These are phyloP conservation scores for Fusarium verticillioides DNA, from an alignment of 2,329 filamentous ascomycete species.

Conservation along the genomic window DNA sequence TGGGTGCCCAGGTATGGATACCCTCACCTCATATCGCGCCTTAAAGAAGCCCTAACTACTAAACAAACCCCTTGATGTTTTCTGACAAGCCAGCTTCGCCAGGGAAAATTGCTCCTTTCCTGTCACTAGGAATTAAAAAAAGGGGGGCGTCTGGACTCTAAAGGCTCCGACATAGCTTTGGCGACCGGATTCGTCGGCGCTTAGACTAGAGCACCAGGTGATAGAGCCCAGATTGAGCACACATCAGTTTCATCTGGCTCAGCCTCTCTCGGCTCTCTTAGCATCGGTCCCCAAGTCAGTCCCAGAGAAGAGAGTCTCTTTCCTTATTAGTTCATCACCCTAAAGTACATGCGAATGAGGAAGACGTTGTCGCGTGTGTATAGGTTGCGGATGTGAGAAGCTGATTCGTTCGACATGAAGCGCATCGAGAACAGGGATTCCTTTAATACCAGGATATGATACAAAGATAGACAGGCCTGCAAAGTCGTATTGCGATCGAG, in stretches of 20 bases:
- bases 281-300: conserved; percentile 9
- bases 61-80: background rate
- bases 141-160: conserved; percentile 25
- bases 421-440: conserved; percentile 14
- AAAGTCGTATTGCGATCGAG: conserved; percentile 16
- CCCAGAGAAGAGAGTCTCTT: conserved; percentile 4
- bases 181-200: conserved; percentile 38
- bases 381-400: conserved; percentile 8
- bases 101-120: conserved; percentile 2
- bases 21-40: conserved; percentile 16
- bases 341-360: background rate
- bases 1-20: conserved; percentile 38
- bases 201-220: conserved; percentile 2
- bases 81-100: conserved; percentile 7
- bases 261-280: conserved; percentile 35
- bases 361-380: conserved; percentile 28
- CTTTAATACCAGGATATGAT: conserved; percentile 3
- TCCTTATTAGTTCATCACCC: conserved; percentile 2
- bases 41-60: conserved; percentile 4
- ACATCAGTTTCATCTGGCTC: conserved; percentile 32
- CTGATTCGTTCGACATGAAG: conserved; percentile 34
- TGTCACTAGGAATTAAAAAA: conserved; percentile 1
- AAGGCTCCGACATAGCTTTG: conserved; percentile 17
- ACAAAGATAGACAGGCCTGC: conserved; percentile 2
- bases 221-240: background rate